Evolutionary conservation across 2,329 filamentous ascomycete species (phyloP).

Genomic region (Fusarium continuum): DNA sequence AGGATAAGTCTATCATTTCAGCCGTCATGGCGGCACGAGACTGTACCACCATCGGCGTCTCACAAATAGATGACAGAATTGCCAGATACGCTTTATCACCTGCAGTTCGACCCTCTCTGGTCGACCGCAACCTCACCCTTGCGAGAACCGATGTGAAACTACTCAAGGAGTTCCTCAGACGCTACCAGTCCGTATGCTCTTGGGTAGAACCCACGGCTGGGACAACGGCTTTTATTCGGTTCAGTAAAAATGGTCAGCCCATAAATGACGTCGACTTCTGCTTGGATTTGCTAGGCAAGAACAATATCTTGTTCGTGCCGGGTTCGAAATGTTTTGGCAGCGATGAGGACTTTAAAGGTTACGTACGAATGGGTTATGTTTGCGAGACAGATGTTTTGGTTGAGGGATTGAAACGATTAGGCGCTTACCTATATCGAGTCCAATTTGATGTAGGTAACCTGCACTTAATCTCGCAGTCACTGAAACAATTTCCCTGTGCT

Average conservation of each 20-base stretch:
- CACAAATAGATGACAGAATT: constrained; percentile 81
- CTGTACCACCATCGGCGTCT: constrained; percentile 88
- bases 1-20: constrained; percentile 68
- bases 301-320: constrained; percentile 78
- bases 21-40: constrained; percentile 72
- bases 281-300: constrained; percentile 71
- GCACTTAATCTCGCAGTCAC: not conserved
- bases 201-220: constrained; percentile 82
- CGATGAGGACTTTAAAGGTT: constrained; percentile 73
- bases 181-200: constrained; percentile 68
- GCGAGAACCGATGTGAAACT: constrained; percentile 73
- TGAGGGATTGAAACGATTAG: constrained; percentile 66
- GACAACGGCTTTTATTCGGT: constrained; percentile 81
- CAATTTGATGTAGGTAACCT: constrained; percentile 5
- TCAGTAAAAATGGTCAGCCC: constrained; percentile 66
- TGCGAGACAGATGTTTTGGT: constrained; percentile 74
- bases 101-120: constrained; percentile 52
- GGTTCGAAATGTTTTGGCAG: constrained; percentile 78
- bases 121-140: constrained; percentile 67
- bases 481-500: constrained; percentile 4
- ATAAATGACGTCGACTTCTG: constrained; percentile 81
- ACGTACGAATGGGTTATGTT: constrained; percentile 80
- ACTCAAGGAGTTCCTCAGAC: constrained; percentile 73
- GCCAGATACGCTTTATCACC: constrained; percentile 76
- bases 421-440: constrained; percentile 51